A percentile compares a stretch with the other conserved stretches of the same genome.
These are phyloP conservation scores for Rhodotorula graminis DNA, from an alignment of 768 basidiomycete species.

Conservation along the genomic window DNA sequence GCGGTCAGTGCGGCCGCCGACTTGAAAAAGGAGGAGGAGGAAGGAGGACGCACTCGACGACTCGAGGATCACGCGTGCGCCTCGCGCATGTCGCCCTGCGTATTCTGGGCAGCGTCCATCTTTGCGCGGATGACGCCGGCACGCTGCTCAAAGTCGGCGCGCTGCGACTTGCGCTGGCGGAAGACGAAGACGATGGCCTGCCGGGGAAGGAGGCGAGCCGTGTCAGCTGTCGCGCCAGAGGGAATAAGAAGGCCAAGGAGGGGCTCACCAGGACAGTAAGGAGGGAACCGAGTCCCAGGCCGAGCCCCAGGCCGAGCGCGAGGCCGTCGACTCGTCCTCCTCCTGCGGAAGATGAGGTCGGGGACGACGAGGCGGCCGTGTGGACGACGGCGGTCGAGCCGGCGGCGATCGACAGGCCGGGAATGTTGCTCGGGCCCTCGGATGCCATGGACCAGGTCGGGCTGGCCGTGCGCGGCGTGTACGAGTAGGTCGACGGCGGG, in stretches of 20 bases:
- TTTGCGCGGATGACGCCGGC: slow-evolving; percentile 4
- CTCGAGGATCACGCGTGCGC: background rate
- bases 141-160: slow-evolving; percentile 13
- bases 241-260: background rate
- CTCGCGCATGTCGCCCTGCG: background rate
- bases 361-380: background rate
- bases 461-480: background rate
- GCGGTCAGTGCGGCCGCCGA: too few relatives aligned
- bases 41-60: background rate
- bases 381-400: background rate
- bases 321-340: background rate
- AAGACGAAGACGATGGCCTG: slow-evolving; percentile 10
- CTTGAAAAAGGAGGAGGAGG: too few relatives aligned
- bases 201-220: background rate
- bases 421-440: slow-evolving; percentile 10
- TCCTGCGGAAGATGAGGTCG: background rate
- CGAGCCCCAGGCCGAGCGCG: slow-evolving; percentile 15
- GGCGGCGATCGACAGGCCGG: slow-evolving; percentile 11
- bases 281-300: slow-evolving; percentile 1
- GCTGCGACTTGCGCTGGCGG: slow-evolving; percentile 1
- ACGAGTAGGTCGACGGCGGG: background rate
- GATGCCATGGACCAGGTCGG: background rate
- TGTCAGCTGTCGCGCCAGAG: background rate
- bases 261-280: slow-evolving; percentile 6
- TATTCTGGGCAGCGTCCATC: background rate